phyloP scores from a whole-genome alignment of 495 filamentous ascomycete species.

The Aspergillus nidulans region DNA sequence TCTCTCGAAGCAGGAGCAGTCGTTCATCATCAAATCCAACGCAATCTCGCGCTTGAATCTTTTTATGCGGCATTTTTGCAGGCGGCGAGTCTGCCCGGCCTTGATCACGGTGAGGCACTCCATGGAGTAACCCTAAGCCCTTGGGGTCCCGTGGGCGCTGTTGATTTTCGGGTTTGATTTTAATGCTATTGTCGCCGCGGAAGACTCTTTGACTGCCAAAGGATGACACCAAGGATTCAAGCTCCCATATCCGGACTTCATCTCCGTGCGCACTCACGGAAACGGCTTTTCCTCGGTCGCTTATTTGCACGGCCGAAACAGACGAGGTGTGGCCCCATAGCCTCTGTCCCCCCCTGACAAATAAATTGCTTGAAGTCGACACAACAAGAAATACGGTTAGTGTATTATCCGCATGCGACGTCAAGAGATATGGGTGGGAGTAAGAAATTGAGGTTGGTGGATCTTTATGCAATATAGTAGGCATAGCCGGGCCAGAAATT shows the following conservation, averaged over 20 bases:
- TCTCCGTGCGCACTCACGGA: constrained; percentile 78
- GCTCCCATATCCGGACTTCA: constrained; percentile 90
- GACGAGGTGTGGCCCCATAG: constrained; percentile 95
- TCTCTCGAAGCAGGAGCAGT: constrained; percentile 79
- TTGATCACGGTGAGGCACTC: constrained; percentile 6
- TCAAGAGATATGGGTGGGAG: constrained; percentile 85
- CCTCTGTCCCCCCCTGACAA: constrained; percentile 68
- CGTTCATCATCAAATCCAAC: constrained; percentile 93
- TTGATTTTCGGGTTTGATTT: constrained; percentile 40
- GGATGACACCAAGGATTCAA: constrained; percentile 66
- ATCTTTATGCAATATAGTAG: constrained; percentile 37
- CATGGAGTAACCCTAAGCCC: constrained; percentile 14
- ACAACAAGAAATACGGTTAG: constrained; percentile 81
- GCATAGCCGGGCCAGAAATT: constrained; percentile 16
- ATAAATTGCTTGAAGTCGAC: constrained; percentile 61
- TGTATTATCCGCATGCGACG: constrained; percentile 88
- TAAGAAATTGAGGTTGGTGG: constrained; percentile 75
- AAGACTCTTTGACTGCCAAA: constrained; percentile 32
- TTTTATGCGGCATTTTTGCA: background rate
- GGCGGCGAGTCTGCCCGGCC: background rate
- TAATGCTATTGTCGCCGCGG: constrained; percentile 51
- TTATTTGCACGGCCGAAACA: constrained; percentile 81
- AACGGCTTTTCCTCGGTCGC: constrained; percentile 81
- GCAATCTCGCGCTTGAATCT: constrained; percentile 51
- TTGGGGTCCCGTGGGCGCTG: constrained; percentile 8